Evolutionary conservation across 2,329 filamentous ascomycete species (phyloP), one percentile per base, ranked within the genome.

Genomic region (Claviceps sp.): DNA sequence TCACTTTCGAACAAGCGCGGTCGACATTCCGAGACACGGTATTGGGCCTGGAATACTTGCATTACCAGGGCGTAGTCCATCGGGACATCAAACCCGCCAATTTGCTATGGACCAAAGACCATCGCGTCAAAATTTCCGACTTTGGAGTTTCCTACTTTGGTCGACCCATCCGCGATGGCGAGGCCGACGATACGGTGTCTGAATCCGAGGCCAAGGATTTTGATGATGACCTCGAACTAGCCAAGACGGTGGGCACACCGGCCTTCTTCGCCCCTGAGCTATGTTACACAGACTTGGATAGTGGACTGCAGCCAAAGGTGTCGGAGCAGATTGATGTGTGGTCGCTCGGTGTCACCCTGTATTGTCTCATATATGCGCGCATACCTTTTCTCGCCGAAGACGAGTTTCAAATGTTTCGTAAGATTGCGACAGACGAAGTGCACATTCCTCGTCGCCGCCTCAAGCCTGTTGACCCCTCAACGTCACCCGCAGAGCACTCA

Each of bases 141-240:
- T 98, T 98, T 71, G 93, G 93, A 37, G 93, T 98, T 1, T 98
- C 93, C 1, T 98, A 97, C 67, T 88, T 98, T 56, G 93, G 93
- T 30, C 82, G 88, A 49, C 88, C 88, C 1, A 86, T 90, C 53
- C 79, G 87, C 41, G 88, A 95, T 47, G 86, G 86, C 50, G 88
- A 94, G 60, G 78, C 82, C 40, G 84, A 88, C 54, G 85, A 89
- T 53, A 83, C 71, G 55, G 82, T 73, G 18, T 85, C 85, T 4
- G 87, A 94, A 63, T 87, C 84, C 0, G 90, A 96, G 65, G 86
- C 87, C 11, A 82, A 81, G 42, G 88, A 95, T 61, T 82, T 95
- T 54, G 90, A 96, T 60, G 88, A 96, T 64, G 90, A 95, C 56
- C 81, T 95, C 55, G 93, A 97, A 65, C 74, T 98, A n/a, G 91